phyloP scores from a whole-genome alignment of 2,329 filamentous ascomycete species.

The Parastagonospora nodorum region DNA sequence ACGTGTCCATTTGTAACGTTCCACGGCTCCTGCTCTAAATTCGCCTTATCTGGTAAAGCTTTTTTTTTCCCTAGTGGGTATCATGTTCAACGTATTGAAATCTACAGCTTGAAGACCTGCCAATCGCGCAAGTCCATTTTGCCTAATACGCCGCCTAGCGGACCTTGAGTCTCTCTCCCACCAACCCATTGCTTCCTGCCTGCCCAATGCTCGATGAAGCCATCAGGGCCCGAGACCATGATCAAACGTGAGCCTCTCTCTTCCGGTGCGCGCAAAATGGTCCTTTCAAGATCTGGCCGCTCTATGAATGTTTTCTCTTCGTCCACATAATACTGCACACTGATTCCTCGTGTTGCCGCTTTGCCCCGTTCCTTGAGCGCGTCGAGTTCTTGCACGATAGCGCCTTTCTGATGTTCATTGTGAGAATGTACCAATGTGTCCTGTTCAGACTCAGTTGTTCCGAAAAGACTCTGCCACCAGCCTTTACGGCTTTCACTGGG shows the following conservation, averaged over 20 bases:
- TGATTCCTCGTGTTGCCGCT: constrained; percentile 31
- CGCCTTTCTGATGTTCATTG: constrained; percentile 39
- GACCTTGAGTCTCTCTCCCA: constrained; percentile 76
- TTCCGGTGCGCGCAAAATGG: constrained; percentile 19
- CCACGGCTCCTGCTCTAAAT: no score
- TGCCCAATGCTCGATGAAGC: constrained; percentile 81
- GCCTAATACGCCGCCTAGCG: constrained; percentile 70
- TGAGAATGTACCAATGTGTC: constrained; percentile 5
- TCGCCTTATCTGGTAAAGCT: no score
- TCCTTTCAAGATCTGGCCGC: constrained; percentile 43
- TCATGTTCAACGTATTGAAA: constrained; percentile 6
- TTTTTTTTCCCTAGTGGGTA: no score
- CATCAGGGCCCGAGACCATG: constrained; percentile 88
- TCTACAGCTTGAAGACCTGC: constrained; percentile 63
- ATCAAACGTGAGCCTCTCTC: constrained; percentile 65
- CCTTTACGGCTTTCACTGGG: constrained; percentile 15
- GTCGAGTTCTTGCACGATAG: constrained; percentile 67
- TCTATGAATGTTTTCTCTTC: constrained; percentile 73
- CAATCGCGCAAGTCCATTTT: constrained; percentile 63
- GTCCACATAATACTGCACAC: constrained; percentile 79
- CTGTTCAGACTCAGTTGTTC: constrained; percentile 15
- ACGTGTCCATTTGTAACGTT: no score
- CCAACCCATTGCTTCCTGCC: constrained; percentile 78
- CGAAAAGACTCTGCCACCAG: constrained; percentile 37
- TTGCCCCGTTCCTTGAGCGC: constrained; percentile 57